phyloP scores from a whole-genome alignment of 805 yeast genomes.

The Ogataea philodendri region DNA sequence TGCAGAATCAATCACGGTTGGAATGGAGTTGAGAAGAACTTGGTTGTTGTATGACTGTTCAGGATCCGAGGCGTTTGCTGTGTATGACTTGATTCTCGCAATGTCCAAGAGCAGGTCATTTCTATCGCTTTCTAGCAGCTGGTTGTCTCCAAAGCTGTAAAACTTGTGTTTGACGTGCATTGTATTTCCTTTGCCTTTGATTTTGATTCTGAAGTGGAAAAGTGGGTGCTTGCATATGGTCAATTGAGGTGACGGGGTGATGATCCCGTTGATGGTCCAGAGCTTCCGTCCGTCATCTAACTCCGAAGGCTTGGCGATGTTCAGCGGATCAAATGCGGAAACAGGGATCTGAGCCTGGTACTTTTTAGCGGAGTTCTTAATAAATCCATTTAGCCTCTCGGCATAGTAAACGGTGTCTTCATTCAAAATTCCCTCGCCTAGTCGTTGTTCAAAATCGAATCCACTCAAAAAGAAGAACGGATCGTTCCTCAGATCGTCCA shows the following conservation, averaged over 20 bases:
- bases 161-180: conserved; percentile 26
- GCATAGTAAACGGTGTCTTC: conserved; percentile 38
- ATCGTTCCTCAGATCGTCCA: conserved; percentile 59
- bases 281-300: conserved; percentile 13
- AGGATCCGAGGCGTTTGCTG: conserved; percentile 3
- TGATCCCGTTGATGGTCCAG: conserved; percentile 27
- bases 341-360: conserved; percentile 37
- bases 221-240: conserved; percentile 21
- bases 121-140: conserved; percentile 28
- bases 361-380: conserved; percentile 17
- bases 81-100: conserved; percentile 1
- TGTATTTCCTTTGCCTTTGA: conserved; percentile 22
- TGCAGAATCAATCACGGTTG: conserved; percentile 44
- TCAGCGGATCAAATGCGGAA: conserved; percentile 27
- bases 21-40: conserved; percentile 28
- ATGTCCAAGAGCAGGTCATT: conserved; percentile 21
- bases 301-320: conserved; percentile 15
- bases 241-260: conserved; percentile 23
- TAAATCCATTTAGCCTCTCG: conserved; percentile 21
- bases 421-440: conserved; percentile 29
- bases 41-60: conserved; percentile 13
- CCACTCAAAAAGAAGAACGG: conserved; percentile 33
- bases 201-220: conserved; percentile 30
- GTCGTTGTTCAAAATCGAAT: conserved; percentile 6
- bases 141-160: conserved; percentile 27